Evolutionary conservation across 148 eudicot species (phyloP), one percentile per base, ranked within the genome.

Genomic region (Euryodendron excelsum): DNA sequence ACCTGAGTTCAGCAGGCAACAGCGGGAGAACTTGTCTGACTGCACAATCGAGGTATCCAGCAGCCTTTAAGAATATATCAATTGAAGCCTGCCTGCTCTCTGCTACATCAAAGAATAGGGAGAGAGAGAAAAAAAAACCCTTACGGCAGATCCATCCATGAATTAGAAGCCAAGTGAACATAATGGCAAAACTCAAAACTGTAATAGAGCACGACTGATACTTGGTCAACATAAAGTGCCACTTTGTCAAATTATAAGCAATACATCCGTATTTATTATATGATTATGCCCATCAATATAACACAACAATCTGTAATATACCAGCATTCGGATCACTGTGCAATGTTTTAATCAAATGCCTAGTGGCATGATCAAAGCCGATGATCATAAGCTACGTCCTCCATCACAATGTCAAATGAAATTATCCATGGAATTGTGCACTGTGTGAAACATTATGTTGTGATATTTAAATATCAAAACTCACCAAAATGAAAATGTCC

Each of bases 1-100:
- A 93, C 99, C 99, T 96, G 80, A 86, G 82, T 84, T 96, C 97
- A 72, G 76, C 55, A 12, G 99, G 89, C 77, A 96, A 81, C 72
- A 90, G 91, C 1, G 99, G 99, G 77, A 90, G 90, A 81, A 91
- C 93, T 79, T 91, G 94, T 59, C 92, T 89, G 31, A 96, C 89
- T 83, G 98, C 98, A 87, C 94, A 96, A 81, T 96, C 99, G 80
- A 96, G 98, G 88, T 88, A 96, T 44, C 99, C 99, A 53, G 99
- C 99, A 65, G 99, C 99, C 87, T 91, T 93, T 56, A 96, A 79
- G 77, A 96, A 90, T 79, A 93, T 69, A 85, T 96, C 99, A 82
- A 96, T 85, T 36, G 97, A 88, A 84, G 98, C 88, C 77, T 92
- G 85, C 74, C 93, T 88, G 88, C 90, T 93, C 85, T 96, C 99